Conservation (phyloP, 83 land plant species). For the Diphasiastrum complanatum region DNA sequence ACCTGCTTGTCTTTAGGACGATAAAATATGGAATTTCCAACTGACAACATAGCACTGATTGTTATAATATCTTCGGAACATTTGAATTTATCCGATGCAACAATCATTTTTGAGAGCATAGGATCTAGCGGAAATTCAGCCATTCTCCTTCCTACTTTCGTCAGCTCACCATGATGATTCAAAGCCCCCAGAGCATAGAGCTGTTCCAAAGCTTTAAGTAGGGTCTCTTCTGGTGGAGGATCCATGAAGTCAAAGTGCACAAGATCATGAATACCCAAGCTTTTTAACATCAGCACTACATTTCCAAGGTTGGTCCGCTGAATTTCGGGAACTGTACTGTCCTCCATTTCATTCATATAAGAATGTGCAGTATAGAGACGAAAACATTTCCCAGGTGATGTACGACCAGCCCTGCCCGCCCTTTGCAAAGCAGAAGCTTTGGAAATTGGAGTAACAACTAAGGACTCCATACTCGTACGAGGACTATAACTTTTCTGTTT, state of each 20-base stretch:
- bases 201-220: constrained; percentile 80
- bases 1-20: constrained; percentile 99
- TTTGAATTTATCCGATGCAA: constrained; percentile 84
- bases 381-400: constrained; percentile 94
- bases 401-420: constrained; percentile 95
- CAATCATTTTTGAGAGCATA: constrained; percentile 96
- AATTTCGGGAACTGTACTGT: constrained; percentile 86
- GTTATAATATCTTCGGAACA: constrained; percentile 86
- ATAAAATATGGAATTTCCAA: constrained; percentile 92
- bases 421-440: constrained; percentile 90
- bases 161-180: constrained; percentile 81
- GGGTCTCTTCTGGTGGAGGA: constrained; percentile 89
- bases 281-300: constrained; percentile 84
- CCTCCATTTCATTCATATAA: constrained; percentile 75
- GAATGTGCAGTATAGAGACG: constrained; percentile 77
- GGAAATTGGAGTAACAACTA: constrained; percentile 72
- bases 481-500: constrained; percentile 92
- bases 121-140: constrained; percentile 98
- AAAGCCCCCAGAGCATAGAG: constrained; percentile 84
- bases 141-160: constrained; percentile 88
- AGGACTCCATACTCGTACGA: constrained; percentile 91
- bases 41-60: constrained; percentile 83
- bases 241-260: constrained; percentile 93
- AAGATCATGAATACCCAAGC: constrained; percentile 86
- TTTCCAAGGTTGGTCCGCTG: constrained; percentile 91